These are phyloP conservation scores for Cinnamomum micranthum DNA, from an alignment of 164 flowering plant genomes.

Conservation along the genomic window DNA sequence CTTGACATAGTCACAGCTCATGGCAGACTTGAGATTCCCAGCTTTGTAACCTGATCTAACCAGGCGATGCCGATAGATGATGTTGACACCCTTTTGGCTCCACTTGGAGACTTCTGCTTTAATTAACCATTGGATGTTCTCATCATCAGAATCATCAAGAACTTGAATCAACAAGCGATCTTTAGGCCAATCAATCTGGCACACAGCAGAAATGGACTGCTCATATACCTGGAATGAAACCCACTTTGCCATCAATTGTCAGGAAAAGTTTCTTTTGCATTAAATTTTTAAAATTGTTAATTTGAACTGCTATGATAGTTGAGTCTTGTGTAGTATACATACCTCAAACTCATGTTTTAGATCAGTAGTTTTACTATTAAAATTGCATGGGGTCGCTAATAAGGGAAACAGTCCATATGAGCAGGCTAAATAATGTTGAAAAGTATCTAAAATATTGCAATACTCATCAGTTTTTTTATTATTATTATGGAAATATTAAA, in stretches of 20 bases:
- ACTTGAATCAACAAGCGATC: slow-evolving; percentile 62
- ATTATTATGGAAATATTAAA: not conserved
- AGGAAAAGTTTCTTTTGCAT: not conserved
- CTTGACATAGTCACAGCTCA: slow-evolving; percentile 63
- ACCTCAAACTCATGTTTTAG: not conserved
- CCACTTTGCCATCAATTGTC: not conserved
- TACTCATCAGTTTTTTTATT: too few species aligned
- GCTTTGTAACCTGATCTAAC: slow-evolving; percentile 74
- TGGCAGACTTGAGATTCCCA: slow-evolving; percentile 73
- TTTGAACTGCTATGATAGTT: not conserved
- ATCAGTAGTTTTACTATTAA: not conserved
- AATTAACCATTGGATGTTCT: slow-evolving; percentile 54
- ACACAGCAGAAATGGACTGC: slow-evolving; percentile 75
- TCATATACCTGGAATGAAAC: slow-evolving; percentile 57
- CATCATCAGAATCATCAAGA: slow-evolving; percentile 75
- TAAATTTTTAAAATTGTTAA: not conserved
- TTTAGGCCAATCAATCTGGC: slow-evolving; percentile 78
- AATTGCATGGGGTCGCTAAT: too few species aligned
- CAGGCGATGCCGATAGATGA: slow-evolving; percentile 66
- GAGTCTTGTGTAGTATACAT: not conserved
- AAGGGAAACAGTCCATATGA: not conserved
- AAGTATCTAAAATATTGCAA: not conserved
- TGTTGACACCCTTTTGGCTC: slow-evolving; percentile 59
- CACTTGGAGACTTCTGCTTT: slow-evolving; percentile 61
- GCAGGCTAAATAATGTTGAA: not conserved